Evolutionary conservation across 768 basidiomycete genomes (phyloP).

Genomic region (Clitopilus hobsonii): DNA sequence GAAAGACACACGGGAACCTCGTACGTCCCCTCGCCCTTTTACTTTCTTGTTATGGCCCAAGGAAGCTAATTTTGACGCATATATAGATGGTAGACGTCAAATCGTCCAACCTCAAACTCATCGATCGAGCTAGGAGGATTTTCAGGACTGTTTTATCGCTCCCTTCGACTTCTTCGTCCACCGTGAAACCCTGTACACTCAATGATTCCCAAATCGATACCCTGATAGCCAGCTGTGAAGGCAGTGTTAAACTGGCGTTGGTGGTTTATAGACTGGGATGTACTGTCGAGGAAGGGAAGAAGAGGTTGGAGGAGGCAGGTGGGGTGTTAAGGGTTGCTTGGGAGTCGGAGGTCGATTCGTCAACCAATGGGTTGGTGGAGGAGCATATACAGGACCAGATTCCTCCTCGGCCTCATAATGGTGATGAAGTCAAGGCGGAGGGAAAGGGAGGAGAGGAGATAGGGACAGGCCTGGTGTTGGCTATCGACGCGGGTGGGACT

Average conservation of each 20-base stretch:
- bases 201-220: conserved; percentile 21
- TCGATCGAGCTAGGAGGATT: conserved; percentile 23
- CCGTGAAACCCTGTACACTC: not conserved
- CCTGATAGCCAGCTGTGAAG: conserved; percentile 22
- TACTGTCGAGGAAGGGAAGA: conserved; percentile 12
- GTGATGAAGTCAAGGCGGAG: too few relatives aligned
- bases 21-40: conserved; percentile 11
- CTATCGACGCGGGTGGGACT: conserved; percentile 23
- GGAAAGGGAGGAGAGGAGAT: not conserved
- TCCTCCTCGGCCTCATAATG: too few relatives aligned
- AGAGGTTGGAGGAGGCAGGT: conserved; percentile 12
- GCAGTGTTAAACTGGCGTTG: conserved; percentile 26
- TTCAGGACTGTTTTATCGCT: conserved; percentile 20
- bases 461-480: conserved; percentile 10
- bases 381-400: too few relatives aligned
- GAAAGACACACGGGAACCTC: conserved; percentile 30
- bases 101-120: conserved; percentile 24
- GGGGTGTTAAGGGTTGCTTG: conserved; percentile 18
- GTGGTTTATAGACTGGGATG: conserved; percentile 20
- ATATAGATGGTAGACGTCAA: conserved; percentile 29
- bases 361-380: too few relatives aligned
- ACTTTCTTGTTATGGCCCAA: not conserved
- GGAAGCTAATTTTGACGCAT: not conserved
- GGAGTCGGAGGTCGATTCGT: too few relatives aligned
- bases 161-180: conserved; percentile 8